Evolutionary conservation across 345 rosid genomes (phyloP).

Genomic region (Eutrema japonicum): DNA sequence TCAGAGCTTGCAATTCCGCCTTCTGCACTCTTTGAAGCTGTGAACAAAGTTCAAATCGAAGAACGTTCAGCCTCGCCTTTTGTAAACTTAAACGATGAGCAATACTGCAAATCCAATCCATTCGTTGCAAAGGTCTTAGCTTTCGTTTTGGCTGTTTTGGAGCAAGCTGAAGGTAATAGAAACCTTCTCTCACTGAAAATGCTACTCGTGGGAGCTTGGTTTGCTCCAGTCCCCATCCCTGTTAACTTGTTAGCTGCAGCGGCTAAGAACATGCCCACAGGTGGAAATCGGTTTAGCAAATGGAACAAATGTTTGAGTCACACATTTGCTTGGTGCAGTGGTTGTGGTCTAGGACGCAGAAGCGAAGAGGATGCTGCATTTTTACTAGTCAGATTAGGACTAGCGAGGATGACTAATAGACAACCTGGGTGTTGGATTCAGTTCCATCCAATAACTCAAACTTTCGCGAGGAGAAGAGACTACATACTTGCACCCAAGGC

Average conservation of each 20-base stretch:
- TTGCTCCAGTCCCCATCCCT: constrained; percentile 75
- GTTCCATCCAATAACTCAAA: constrained; percentile 73
- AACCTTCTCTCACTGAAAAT: constrained; percentile 70
- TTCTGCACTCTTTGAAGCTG: constrained; percentile 73
- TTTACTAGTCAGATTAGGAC: constrained; percentile 73
- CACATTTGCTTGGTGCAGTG: constrained; percentile 61
- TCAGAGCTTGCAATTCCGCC: constrained; percentile 75
- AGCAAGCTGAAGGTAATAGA: constrained; percentile 65
- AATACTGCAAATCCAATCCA: constrained; percentile 70
- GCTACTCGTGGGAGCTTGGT: constrained; percentile 90
- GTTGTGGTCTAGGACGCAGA: constrained; percentile 71
- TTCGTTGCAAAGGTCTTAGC: constrained; percentile 64
- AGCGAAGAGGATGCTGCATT: constrained; percentile 80
- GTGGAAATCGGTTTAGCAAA: constrained; percentile 57
- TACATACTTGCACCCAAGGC: constrained; percentile 68
- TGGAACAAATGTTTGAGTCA: constrained; percentile 67
- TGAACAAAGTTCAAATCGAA: constrained; percentile 64
- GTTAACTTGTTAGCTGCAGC: constrained; percentile 65
- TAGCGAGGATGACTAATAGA: constrained; percentile 62
- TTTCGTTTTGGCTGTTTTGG: constrained; percentile 65
- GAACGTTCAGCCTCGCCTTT: constrained; percentile 53
- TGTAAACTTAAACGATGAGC: constrained; percentile 58
- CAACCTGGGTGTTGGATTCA: constrained; percentile 80
- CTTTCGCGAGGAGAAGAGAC: constrained; percentile 62
- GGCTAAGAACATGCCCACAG: constrained; percentile 65